Evolutionary conservation across 495 filamentous ascomycete genomes (phyloP), one percentile per base, ranked within the genome.

Genomic region (Tuber brumale): DNA sequence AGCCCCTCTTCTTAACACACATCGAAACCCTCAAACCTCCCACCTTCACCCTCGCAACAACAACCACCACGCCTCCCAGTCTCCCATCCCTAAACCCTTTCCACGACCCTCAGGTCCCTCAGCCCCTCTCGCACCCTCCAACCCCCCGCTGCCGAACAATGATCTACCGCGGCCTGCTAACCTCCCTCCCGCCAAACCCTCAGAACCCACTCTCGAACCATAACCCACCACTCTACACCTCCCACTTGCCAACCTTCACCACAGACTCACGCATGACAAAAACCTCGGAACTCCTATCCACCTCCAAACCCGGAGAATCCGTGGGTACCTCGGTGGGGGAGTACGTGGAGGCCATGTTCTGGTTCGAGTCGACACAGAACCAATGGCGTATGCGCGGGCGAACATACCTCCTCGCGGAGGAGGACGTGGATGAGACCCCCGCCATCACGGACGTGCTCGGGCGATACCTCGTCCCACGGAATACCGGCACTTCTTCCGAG

Each of bases 181-280:
- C 89, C 10, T 86, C 86, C 75, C 86, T 94, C 0, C 90, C 90
- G 2, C 85, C 86, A 74, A 92, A 94, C 83, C 87, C 89, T 9
- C 89, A 92, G 78, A 91, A 92, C 80, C 80, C 85, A n/a, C 88
- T 82, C 79, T 89, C 84, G 10, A 85, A 77, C 81, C 85, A 76
- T 61, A 97, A 98, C 83, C 89, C 91, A 0, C 76, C 79, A 16
- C 79, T 90, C 0, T 97, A 87, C 82, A 90, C 92, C 71, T 92
- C 89, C 73, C 94, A 98, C 78, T 84, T 93, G 75, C 86, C 90
- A 6, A 90, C 92, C 2, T 91, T 98, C 76, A 97, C 95, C 0
- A 97, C 94, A 0, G 95, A 99, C 83, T 87, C 88, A 16, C 87
- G 95, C 18, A 97, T 94, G 93, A 87, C 90, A 45, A 99, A 99